phyloP scores from a whole-genome alignment of 2,329 filamentous ascomycete genomes.

The Cercospora sp. region DNA sequence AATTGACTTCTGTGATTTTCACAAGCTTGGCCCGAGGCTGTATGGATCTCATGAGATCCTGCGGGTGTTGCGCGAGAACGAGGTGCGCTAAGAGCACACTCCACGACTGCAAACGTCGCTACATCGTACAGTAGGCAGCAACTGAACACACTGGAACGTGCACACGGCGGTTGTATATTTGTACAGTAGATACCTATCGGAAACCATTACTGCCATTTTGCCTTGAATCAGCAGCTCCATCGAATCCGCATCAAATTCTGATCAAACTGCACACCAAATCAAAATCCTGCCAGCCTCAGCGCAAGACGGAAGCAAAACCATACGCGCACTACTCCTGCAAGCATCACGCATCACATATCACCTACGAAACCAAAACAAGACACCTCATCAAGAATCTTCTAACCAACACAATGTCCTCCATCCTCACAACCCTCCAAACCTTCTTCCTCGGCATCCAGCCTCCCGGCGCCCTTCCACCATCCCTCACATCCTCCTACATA shows the following conservation, averaged over 20 bases:
- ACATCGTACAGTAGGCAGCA: not conserved
- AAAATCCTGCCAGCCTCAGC: not conserved
- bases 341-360: too few relatives aligned
- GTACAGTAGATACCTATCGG: not conserved
- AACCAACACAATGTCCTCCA: not conserved
- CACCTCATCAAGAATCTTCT: too few relatives aligned
- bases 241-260: not conserved
- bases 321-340: too few relatives aligned
- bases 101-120: not conserved
- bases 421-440: not conserved
- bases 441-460: constrained; percentile 30
- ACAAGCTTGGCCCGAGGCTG: not conserved
- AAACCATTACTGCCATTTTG: not conserved
- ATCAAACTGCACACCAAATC: not conserved
- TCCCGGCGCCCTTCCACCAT: constrained; percentile 25
- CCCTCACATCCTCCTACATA: constrained; percentile 38
- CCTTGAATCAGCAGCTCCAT: not conserved
- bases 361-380: too few relatives aligned
- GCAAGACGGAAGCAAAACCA: too few relatives aligned
- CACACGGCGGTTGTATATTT: not conserved
- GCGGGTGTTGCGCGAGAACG: not conserved
- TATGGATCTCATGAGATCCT: not conserved
- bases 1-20: not conserved
- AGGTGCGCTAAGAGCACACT: not conserved
- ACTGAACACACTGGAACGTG: not conserved